These are phyloP conservation scores for Ottelia alismoides DNA, from an alignment of 106 monocot species.

Conservation along the genomic window DNA sequence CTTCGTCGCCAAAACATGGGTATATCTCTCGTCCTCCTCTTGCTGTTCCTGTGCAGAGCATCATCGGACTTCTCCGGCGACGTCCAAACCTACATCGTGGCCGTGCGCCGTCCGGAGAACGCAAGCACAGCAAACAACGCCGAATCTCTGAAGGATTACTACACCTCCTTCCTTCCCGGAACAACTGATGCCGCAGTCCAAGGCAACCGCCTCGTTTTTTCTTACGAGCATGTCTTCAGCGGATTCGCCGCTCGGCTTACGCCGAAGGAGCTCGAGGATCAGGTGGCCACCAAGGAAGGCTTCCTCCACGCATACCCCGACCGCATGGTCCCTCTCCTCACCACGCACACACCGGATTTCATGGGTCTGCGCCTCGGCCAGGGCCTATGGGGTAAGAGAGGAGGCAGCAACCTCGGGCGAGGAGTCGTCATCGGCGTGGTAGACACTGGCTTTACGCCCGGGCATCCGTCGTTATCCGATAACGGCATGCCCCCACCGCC, in stretches of 20 bases:
- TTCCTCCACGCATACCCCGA: conserved; percentile 1
- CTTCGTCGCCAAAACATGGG: too few species aligned
- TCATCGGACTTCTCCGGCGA: too few species aligned
- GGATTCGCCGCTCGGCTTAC: conserved; percentile 17
- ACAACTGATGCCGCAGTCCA: too few species aligned
- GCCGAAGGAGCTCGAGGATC: neutral
- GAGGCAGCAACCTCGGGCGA: neutral
- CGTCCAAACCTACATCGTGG: too few species aligned
- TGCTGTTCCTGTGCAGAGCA: too few species aligned
- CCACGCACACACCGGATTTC: conserved; percentile 9
- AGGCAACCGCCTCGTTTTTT: conserved; percentile 2
- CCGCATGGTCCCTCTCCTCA: neutral
- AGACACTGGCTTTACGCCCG: conserved; percentile 11
- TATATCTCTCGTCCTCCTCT: too few species aligned
- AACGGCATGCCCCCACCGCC: conserved; percentile 21
- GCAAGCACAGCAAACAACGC: too few species aligned
- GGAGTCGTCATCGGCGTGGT: conserved; percentile 7
- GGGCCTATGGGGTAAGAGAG: neutral
- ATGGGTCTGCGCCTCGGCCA: neutral
- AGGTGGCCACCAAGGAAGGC: conserved; percentile 3
- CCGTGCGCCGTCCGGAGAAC: too few species aligned
- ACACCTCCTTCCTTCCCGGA: conserved; percentile 4
- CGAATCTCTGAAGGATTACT: neutral
- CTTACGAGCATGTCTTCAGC: conserved; percentile 5
- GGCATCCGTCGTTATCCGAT: conserved; percentile 43